A percentile compares a stretch with the other conserved stretches of the same genome.
Evolutionary conservation across 140 eudicot species (phyloP).

Genomic region (Stevia rebaudiana): DNA sequence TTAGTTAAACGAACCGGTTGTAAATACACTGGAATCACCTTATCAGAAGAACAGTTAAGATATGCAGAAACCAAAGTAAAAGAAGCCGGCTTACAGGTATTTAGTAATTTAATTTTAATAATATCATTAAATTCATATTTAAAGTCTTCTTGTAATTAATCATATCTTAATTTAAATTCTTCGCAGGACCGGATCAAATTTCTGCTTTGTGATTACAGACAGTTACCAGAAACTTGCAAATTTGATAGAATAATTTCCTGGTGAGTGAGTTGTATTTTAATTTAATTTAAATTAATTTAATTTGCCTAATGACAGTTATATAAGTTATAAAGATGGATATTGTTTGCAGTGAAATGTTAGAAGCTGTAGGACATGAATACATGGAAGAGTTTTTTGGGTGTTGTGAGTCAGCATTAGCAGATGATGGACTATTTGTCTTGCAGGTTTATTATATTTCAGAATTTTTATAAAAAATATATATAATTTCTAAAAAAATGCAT

Average conservation of each 20-base stretch:
- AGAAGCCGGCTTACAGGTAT: conserved; percentile 85
- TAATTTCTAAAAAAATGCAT: neutral
- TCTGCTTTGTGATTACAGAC: conserved; percentile 83
- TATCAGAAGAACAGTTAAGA: conserved; percentile 74
- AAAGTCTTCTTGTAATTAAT: neutral
- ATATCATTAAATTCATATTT: neutral
- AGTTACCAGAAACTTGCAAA: conserved; percentile 47
- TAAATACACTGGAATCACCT: conserved; percentile 84
- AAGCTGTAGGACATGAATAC: conserved; percentile 93
- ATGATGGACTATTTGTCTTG: conserved; percentile 68
- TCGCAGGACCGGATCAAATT: conserved; percentile 60
- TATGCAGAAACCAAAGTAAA: conserved; percentile 76
- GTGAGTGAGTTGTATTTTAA: conserved; percentile 22
- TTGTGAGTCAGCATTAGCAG: conserved; percentile 71
- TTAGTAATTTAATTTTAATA: neutral
- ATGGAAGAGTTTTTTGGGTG: conserved; percentile 82
- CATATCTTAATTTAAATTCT: neutral
- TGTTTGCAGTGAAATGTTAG: conserved; percentile 80
- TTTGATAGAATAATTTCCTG: conserved; percentile 87
- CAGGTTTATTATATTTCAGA: too few relatives aligned
- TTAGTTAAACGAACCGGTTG: conserved; percentile 80
- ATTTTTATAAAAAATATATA: too few relatives aligned
- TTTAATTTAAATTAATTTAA: too few relatives aligned
- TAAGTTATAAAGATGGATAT: neutral
- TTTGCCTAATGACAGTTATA: neutral